Evolutionary conservation across 2,329 filamentous ascomycete genomes (phyloP), one percentile per base, ranked within the genome.

Genomic region (Aspergillus sp.): DNA sequence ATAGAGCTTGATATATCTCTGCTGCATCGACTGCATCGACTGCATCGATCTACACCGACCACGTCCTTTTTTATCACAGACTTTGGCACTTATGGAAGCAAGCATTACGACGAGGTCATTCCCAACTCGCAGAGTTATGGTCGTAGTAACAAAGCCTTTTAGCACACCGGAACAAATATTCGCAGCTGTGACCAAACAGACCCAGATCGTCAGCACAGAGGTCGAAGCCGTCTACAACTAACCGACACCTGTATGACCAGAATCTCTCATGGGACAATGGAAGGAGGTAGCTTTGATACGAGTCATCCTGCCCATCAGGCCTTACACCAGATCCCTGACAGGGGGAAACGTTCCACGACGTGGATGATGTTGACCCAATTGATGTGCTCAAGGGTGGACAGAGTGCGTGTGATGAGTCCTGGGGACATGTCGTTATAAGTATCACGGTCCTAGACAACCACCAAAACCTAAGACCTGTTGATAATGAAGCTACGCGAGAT

Each of bases 251-350:
- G 16, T 50, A 5, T 25, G 40, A n/a, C 46, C 41, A 3, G 40
- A 42, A 9, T 19, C 46, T 4, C 17, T 55, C 13, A 7, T 53
- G 11, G 55, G 53, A 1, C 29, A 45, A 4, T 58, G 53, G 50
- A 49, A 16, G 55, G 55, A 1, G 50, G 52, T 11, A 42, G 29
- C 23, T 55, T 58, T 23, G 47, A 53, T 34, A 58, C 50, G 6
- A 47, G 53, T 21, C 55, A 58, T 21, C 53, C 47, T 0, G 45
- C 45, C 14, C 29, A 14, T 3, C 16, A 40, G 7, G 29, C 21
- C 1, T 44, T 53, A 5, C n/a, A 47, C 6, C 20, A 44, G 11
- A 55, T 58, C 5, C 44, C 10, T 55, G 53, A 50, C 31, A 51
- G n/a, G 55, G 52, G 2, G 53, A 58, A 20, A 25, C 44, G 10